Conservation (phyloP, 768 basidiomycete genomes). For the Ephemerocybe angulata region DNA sequence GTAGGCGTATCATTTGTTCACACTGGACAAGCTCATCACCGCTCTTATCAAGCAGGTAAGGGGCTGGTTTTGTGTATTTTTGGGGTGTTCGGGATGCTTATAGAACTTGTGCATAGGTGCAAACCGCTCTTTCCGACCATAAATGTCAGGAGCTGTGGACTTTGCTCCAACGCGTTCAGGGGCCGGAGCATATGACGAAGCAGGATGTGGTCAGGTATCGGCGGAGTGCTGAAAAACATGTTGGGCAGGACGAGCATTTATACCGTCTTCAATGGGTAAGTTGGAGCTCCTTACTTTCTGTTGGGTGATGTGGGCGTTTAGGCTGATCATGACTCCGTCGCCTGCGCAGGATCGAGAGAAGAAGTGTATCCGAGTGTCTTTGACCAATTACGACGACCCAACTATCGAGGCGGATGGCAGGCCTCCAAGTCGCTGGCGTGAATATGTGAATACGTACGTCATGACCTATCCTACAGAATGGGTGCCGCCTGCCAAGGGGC, state of each 20-base stretch:
- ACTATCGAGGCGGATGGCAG: slow-evolving; percentile 56
- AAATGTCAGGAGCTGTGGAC: slow-evolving; percentile 85
- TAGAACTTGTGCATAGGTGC: slow-evolving; percentile 52
- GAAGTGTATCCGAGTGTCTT: slow-evolving; percentile 56
- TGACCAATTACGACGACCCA: slow-evolving; percentile 61
- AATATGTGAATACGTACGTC: slow-evolving; percentile 72
- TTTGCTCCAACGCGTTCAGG: slow-evolving; percentile 64
- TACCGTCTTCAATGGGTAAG: slow-evolving; percentile 80
- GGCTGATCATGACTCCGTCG: not conserved
- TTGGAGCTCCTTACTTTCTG: slow-evolving; percentile 18
- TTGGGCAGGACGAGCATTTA: slow-evolving; percentile 64
- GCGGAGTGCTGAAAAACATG: slow-evolving; percentile 72
- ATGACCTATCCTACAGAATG: slow-evolving; percentile 71
- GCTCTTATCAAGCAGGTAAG: slow-evolving; percentile 89
- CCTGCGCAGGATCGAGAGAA: slow-evolving; percentile 50
- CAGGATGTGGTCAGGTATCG: slow-evolving; percentile 76
- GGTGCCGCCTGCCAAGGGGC: slow-evolving; percentile 43
- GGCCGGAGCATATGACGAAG: slow-evolving; percentile 46
- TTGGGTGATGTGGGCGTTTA: not conserved
- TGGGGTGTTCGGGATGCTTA: slow-evolving; percentile 2
- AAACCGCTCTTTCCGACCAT: slow-evolving; percentile 78
- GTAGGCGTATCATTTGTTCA: slow-evolving; percentile 89
- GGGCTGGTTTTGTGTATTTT: slow-evolving; percentile 8
- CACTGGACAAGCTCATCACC: slow-evolving; percentile 87
- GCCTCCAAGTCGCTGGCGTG: slow-evolving; percentile 58